phyloP scores from a whole-genome alignment of 1,284 basidiomycete genomes.

The Boletellus deceptivus region DNA sequence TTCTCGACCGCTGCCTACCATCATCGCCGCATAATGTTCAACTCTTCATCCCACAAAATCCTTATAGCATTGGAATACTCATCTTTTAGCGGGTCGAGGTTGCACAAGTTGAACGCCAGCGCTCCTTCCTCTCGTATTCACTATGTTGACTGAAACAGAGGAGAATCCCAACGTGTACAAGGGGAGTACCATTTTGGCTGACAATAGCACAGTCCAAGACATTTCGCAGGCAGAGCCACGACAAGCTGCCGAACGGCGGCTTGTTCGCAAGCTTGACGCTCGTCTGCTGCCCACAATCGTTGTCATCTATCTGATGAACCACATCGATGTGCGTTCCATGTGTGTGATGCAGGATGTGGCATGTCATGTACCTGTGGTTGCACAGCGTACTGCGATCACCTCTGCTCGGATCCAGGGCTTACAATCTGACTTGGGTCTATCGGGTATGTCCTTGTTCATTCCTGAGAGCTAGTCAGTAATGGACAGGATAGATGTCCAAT shows the following conservation, averaged over 20 bases:
- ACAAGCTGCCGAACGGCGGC: slow-evolving; percentile 37
- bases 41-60: too few species aligned
- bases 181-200: neutral
- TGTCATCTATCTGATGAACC: slow-evolving; percentile 66
- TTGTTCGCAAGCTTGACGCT: slow-evolving; percentile 55
- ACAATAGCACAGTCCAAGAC: neutral
- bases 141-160: slow-evolving; percentile 19
- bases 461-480: neutral
- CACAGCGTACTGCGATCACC: slow-evolving; percentile 56
- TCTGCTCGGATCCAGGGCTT: slow-evolving; percentile 60
- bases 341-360: neutral
- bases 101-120: too few species aligned
- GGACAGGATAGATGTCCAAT: slow-evolving; percentile 52
- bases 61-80: too few species aligned
- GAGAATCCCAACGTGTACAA: slow-evolving; percentile 14
- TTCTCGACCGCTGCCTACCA: too few species aligned
- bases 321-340: slow-evolving; percentile 55
- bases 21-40: too few species aligned
- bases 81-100: too few species aligned
- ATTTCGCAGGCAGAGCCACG: slow-evolving; percentile 8
- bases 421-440: slow-evolving; percentile 52
- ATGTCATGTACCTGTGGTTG: neutral
- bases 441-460: slow-evolving; percentile 36
- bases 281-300: slow-evolving; percentile 36
- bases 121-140: neutral